These are phyloP conservation scores for Lentinula boryana DNA, from an alignment of 768 basidiomycete genomes.

Conservation along the genomic window DNA sequence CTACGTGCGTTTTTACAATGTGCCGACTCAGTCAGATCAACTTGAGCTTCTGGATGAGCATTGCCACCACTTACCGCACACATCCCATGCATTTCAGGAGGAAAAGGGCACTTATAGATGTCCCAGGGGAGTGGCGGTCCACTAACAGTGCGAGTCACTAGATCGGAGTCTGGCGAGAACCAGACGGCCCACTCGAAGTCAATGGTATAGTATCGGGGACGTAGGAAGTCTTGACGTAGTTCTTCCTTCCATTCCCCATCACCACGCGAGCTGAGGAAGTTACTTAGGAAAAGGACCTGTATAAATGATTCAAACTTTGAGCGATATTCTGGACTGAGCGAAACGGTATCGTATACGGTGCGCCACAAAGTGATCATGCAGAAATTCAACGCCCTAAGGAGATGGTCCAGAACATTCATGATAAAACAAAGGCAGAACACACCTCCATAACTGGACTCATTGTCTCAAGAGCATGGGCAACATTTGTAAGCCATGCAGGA, in stretches of 20 bases:
- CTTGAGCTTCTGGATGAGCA: neutral
- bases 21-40: neutral
- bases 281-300: neutral
- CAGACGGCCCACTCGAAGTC: slow-evolving; percentile 4
- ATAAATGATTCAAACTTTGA: too few species aligned
- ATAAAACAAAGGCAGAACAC: too few species aligned
- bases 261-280: neutral
- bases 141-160: neutral
- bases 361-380: too few species aligned
- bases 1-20: too few species aligned
- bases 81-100: slow-evolving; percentile 4
- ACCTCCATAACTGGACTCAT: too few species aligned
- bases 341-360: too few species aligned
- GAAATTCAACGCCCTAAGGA: too few species aligned
- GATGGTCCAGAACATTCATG: too few species aligned
- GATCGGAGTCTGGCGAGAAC: neutral
- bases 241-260: neutral
- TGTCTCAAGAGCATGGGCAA: too few species aligned
- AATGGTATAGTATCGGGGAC: slow-evolving; percentile 5
- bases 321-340: too few species aligned
- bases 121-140: neutral
- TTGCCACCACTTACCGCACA: slow-evolving; percentile 2
- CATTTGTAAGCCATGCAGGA: too few species aligned
- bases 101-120: neutral
- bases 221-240: neutral